Conservation (phyloP, 164 flowering plant genomes). For the Santalum album region DNA sequence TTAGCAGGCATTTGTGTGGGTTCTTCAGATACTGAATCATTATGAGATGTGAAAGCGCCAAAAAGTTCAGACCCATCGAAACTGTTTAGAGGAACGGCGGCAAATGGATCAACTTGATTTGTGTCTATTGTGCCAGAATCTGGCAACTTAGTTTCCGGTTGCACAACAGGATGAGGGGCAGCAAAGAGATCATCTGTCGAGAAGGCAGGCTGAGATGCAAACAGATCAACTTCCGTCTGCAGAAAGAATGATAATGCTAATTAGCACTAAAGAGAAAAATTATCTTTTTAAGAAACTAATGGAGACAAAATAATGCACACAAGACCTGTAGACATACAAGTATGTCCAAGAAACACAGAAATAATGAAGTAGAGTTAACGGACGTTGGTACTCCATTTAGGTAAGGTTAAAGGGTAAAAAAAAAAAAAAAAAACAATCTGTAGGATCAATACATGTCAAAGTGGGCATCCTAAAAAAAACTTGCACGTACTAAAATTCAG, state of each 20-base stretch:
- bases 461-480: no score
- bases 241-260: conserved; percentile 6
- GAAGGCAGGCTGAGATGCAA: conserved; percentile 56
- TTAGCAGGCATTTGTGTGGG: conserved; percentile 21
- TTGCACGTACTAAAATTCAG: no score
- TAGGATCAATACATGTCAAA: no score
- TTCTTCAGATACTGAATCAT: conserved; percentile 32
- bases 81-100: conserved; percentile 64
- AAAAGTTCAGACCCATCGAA: conserved; percentile 73
- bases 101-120: conserved; percentile 68
- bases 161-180: conserved; percentile 37
- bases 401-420: no score
- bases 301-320: background rate
- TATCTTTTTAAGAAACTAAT: background rate
- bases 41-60: conserved; percentile 56
- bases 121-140: conserved; percentile 26
- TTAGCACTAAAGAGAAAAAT: background rate
- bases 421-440: no score
- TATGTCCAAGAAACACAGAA: no score
- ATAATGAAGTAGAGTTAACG: no score
- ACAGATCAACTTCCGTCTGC: conserved; percentile 60
- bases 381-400: no score
- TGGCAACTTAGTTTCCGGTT: conserved; percentile 29
- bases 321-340: no score
- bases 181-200: conserved; percentile 63